Evolutionary conservation across 352 stramenopile species (phyloP).

Genomic region (Globisporangium paddicum): DNA sequence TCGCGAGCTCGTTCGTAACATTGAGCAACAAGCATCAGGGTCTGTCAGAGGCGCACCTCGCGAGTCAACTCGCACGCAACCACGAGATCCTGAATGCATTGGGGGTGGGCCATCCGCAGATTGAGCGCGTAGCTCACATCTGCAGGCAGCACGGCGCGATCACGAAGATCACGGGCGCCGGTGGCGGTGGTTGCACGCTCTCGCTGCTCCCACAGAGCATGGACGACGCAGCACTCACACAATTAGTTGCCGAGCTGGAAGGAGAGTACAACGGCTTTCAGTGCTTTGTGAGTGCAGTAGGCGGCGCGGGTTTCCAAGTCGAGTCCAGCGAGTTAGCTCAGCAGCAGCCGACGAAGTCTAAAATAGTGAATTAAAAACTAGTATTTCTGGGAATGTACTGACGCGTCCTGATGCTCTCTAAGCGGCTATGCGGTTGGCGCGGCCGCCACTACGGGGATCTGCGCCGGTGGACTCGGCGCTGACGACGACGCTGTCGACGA

Average conservation of each 20-base stretch:
- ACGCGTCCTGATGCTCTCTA: neutral
- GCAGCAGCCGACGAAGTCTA: conserved; percentile 14
- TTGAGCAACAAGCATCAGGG: conserved; percentile 26
- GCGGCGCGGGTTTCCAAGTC: conserved; percentile 38
- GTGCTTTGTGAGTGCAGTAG: conserved; percentile 55
- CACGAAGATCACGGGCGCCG: conserved; percentile 91
- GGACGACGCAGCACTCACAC: conserved; percentile 26
- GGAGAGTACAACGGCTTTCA: conserved; percentile 31
- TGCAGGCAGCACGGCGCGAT: conserved; percentile 45
- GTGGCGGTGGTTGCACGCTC: conserved; percentile 85
- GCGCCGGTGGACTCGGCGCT: neutral
- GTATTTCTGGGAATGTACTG: neutral
- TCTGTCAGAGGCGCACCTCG: conserved; percentile 43
- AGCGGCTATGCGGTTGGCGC: conserved; percentile 2
- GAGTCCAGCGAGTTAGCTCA: neutral
- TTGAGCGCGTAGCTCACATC: conserved; percentile 72
- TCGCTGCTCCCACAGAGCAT: conserved; percentile 61
- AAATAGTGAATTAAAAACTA: conserved; percentile 11
- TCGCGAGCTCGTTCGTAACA: conserved; percentile 62
- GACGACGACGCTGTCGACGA: conserved; percentile 3
- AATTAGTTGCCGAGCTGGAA: conserved; percentile 47
- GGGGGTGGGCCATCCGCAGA: conserved; percentile 77
- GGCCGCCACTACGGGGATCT: neutral
- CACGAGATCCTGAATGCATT: conserved; percentile 74
- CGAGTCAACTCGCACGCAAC: conserved; percentile 56